Conservation (phyloP, 1,284 basidiomycete genomes). For the Microbotryum intermedium region DNA sequence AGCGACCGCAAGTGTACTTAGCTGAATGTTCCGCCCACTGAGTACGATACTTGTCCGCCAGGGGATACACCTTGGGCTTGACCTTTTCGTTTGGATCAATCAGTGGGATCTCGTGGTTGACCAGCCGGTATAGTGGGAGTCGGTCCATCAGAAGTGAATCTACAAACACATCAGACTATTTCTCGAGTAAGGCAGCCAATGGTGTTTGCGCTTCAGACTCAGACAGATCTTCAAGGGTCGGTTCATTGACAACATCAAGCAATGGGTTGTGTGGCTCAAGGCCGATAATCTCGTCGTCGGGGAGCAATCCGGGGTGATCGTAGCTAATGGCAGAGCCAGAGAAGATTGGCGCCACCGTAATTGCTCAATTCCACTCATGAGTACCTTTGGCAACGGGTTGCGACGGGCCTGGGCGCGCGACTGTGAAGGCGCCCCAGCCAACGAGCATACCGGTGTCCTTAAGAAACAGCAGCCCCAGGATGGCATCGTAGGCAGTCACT, state of each 20-base stretch:
- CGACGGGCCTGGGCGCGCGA: background rate
- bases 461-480: constrained; percentile 7
- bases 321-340: background rate
- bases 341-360: background rate
- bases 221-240: background rate
- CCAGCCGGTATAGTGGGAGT: background rate
- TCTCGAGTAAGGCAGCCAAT: background rate
- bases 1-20: constrained; percentile 1
- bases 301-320: background rate
- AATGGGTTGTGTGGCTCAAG: constrained; percentile 11
- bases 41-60: background rate
- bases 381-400: background rate
- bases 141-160: background rate
- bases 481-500: background rate
- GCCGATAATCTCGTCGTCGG: background rate
- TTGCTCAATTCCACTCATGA: background rate
- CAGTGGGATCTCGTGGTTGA: constrained; percentile 6
- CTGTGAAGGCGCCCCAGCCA: background rate
- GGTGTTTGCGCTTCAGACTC: background rate
- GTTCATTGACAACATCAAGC: constrained; percentile 2
- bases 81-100: background rate
- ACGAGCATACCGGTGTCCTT: background rate
- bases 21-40: constrained; percentile 4
- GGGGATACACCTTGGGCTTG: background rate
- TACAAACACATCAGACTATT: constrained; percentile 5